Base-by-base conservation (phyloP, 345 rosid species). In the Alliaria petiolata region DNA sequence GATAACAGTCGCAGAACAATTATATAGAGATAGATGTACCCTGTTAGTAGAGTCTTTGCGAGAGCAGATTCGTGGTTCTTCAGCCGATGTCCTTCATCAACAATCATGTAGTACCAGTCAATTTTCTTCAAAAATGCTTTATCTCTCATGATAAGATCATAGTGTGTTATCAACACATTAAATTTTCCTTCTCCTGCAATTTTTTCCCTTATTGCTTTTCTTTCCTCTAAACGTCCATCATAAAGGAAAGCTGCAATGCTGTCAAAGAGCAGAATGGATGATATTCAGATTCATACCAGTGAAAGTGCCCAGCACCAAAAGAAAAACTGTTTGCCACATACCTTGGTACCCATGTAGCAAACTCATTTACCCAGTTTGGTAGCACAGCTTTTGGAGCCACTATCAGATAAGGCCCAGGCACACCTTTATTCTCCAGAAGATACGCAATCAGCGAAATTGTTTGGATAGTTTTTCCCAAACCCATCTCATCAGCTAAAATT, bases 401-500 rank as follows among this genome's bases (percentile, higher is more conserved):
- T 82, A 95, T 92, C 71, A 95, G 69, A 82, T 95, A 89, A n/a
- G 99, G 99, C 55, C 99, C 98, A 55, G 72, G 66, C 10, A 92
- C 91, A 57, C 87, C 86, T 77, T 92, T 95, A 80, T 84, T 88
- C 81, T 95, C 92, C 79, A 90, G 77, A 60, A 95, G 91, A 83
- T 95, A 88, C 1, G 98, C 97, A 73, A 95, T 80, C 78, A 92
- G 72, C 5, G 99, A 85, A 62, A 95, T 95, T 30, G 99, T 95
- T 78, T 95, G 99, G 66, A 95, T 95, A 49, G 99, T 92, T 79
- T 95, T 95, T 33, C 99, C 99, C 81, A 95, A 72, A 42, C 99
- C 99, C 99, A 95, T 95, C 86, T 95, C 99, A 79, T 95, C 99
- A 55, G 99, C 99, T 83, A 95, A 84, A 75, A 95, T 92, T 49